These are phyloP conservation scores for Nicotiana tomentosiformis DNA, from an alignment of 257 asterid genomes.

Conservation along the genomic window DNA sequence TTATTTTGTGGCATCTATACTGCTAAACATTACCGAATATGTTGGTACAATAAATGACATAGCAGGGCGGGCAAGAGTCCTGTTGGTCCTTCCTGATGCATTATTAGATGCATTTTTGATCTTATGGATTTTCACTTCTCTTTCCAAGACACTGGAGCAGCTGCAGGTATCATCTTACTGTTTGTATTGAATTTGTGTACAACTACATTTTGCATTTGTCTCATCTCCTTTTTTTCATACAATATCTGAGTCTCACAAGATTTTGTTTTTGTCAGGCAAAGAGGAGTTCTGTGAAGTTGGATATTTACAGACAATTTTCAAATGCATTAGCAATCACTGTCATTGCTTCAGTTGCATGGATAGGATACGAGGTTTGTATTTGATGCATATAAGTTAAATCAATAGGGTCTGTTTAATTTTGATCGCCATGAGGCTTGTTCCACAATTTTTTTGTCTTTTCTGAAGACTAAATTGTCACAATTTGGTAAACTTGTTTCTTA, in stretches of 20 bases:
- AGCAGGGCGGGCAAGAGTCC: constrained; percentile 82
- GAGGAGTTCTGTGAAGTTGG: constrained; percentile 83
- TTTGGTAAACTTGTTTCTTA: not conserved
- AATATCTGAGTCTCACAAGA: constrained; percentile 12
- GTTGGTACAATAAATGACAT: constrained; percentile 91
- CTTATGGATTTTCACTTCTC: constrained; percentile 95
- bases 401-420: not conserved
- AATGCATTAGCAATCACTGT: constrained; percentile 82
- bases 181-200: constrained; percentile 8
- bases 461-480: not conserved
- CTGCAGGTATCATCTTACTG: constrained; percentile 57
- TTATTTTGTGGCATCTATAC: constrained; percentile 73
- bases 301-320: constrained; percentile 83
- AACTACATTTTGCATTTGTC: not conserved
- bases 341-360: constrained; percentile 84
- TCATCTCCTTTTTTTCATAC: constrained; percentile 9
- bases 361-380: constrained; percentile 80
- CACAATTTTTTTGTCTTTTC: not conserved
- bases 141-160: constrained; percentile 88
- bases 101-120: constrained; percentile 87
- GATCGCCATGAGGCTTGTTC: not conserved
- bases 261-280: constrained; percentile 62
- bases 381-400: constrained; percentile 1
- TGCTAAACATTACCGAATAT: constrained; percentile 76
- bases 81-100: constrained; percentile 89